Percentiles rank a stretch among this genome's conserved stretches.
Evolutionary conservation across 352 stramenopile species (phyloP).

Genomic region (Globisporangium iwayamae): DNA sequence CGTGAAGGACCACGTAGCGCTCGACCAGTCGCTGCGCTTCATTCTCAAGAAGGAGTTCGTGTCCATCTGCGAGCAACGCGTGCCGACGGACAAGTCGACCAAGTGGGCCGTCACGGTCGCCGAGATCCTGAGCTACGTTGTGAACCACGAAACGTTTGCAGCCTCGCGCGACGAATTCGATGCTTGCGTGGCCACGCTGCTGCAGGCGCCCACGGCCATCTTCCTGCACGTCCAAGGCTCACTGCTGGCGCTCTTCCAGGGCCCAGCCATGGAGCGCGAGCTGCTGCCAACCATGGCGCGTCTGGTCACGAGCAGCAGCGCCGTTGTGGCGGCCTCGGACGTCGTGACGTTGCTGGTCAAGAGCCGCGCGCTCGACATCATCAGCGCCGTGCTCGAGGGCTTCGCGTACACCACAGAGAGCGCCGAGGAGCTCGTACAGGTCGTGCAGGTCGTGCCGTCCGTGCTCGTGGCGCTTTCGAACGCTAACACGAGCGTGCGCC

Average conservation of each 20-base stretch:
- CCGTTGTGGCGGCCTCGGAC: constrained; percentile 27
- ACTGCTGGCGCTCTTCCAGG: constrained; percentile 53
- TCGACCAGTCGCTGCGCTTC: constrained; percentile 51
- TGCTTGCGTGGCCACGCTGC: constrained; percentile 49
- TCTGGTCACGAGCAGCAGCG: constrained; percentile 19
- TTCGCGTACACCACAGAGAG: constrained; percentile 30
- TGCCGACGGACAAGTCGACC: constrained; percentile 17
- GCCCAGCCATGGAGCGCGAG: constrained; percentile 34
- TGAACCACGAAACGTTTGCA: constrained; percentile 31
- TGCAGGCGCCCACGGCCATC: constrained; percentile 53
- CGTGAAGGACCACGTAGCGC: constrained; percentile 33
- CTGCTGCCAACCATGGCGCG: constrained; percentile 64
- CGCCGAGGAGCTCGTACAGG: constrained; percentile 36
- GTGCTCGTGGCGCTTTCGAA: constrained; percentile 69
- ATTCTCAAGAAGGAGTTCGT: constrained; percentile 72
- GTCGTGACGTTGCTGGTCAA: constrained; percentile 51
- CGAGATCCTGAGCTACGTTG: constrained; percentile 45
- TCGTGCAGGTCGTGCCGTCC: constrained; percentile 52
- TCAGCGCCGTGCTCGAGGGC: constrained; percentile 59
- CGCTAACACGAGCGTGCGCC: constrained; percentile 39
- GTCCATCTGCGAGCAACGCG: constrained; percentile 27
- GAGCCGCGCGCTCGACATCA: constrained; percentile 60
- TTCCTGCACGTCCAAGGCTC: constrained; percentile 65
- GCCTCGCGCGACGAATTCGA: constrained; percentile 61
- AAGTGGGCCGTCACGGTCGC: constrained; percentile 34